A percentile compares a stretch with the other conserved stretches of the same genome.
Evolutionary conservation across 768 basidiomycete genomes (phyloP).

Genomic region (Exidia glandulosa): DNA sequence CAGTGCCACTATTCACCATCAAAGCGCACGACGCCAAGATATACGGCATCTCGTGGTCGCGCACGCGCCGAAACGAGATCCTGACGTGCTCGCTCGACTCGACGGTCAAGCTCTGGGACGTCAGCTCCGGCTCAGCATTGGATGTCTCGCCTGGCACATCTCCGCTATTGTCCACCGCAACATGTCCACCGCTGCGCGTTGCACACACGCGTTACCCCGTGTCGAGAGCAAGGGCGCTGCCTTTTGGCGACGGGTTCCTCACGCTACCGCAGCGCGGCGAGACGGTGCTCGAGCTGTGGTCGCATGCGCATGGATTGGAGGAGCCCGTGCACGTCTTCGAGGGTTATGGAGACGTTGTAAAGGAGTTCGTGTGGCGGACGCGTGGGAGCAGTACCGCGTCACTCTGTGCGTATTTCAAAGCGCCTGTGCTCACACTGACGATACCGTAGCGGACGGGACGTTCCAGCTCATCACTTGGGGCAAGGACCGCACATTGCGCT

Average conservation of each 20-base stretch:
- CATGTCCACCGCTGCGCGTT: constrained; percentile 33
- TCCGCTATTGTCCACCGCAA: too few relatives aligned
- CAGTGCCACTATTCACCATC: constrained; percentile 63
- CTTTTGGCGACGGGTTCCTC: constrained; percentile 83
- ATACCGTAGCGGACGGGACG: constrained; percentile 33
- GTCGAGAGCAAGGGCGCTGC: constrained; percentile 86
- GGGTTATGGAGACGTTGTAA: constrained; percentile 87
- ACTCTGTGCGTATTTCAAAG: constrained; percentile 22
- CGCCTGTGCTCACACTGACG: constrained; percentile 19
- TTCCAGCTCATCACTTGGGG: constrained; percentile 69
- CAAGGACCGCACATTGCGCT: constrained; percentile 81
- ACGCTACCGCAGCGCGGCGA: constrained; percentile 83
- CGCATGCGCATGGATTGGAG: constrained; percentile 26
- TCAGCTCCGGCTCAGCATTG: constrained; percentile 9
- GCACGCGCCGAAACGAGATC: constrained; percentile 59
- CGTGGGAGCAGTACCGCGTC: constrained; percentile 16
- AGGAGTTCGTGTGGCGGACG: constrained; percentile 94
- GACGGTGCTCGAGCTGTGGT: constrained; percentile 77
- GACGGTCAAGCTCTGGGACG: constrained; percentile 80
- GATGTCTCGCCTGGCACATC: too few relatives aligned
- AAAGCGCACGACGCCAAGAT: constrained; percentile 84
- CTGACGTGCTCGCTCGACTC: constrained; percentile 93
- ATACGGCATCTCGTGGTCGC: constrained; percentile 96
- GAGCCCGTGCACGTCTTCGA: constrained; percentile 64
- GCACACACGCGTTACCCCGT: constrained; percentile 81